These are phyloP conservation scores for Halteria grandinella DNA, from an alignment of 73 alveolate species.

Conservation along the genomic window DNA sequence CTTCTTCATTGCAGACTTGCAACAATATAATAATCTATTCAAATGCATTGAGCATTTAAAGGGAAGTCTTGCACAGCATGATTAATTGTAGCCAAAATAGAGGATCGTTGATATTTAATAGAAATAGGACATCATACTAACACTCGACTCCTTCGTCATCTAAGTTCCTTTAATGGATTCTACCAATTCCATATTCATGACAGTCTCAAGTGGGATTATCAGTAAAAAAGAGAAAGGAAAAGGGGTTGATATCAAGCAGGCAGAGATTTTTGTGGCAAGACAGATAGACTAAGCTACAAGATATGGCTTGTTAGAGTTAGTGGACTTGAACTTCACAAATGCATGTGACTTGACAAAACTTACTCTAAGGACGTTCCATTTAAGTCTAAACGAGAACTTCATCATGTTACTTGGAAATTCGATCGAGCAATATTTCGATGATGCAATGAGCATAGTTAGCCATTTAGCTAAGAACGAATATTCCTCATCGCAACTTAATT, in stretches of 20 bases:
- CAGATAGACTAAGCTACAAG: neutral
- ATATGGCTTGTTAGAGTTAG: neutral
- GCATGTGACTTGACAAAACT: neutral
- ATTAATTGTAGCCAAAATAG: too few species aligned
- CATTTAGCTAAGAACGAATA: too few species aligned
- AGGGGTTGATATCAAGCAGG: neutral
- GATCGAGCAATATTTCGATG: slow-evolving; percentile 27
- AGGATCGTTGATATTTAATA: too few species aligned
- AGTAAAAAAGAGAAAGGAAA: neutral
- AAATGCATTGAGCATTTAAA: too few species aligned
- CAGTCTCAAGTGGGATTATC: neutral
- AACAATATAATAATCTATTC: too few species aligned
- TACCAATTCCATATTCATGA: neutral
- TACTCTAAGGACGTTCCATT: neutral
- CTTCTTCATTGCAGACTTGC: too few species aligned
- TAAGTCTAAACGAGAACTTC: slow-evolving; percentile 23
- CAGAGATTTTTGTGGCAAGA: slow-evolving; percentile 12
- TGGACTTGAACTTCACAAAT: neutral
- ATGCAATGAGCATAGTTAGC: neutral
- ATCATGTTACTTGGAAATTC: slow-evolving; percentile 25
- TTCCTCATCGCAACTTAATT: too few species aligned
- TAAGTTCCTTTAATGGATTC: slow-evolving; percentile 21
- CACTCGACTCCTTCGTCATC: too few species aligned
- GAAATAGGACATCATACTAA: too few species aligned
- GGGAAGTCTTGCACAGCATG: too few species aligned